These are phyloP conservation scores for Micractinium sp. DNA, from an alignment of 139 green algal species.

Conservation along the genomic window DNA sequence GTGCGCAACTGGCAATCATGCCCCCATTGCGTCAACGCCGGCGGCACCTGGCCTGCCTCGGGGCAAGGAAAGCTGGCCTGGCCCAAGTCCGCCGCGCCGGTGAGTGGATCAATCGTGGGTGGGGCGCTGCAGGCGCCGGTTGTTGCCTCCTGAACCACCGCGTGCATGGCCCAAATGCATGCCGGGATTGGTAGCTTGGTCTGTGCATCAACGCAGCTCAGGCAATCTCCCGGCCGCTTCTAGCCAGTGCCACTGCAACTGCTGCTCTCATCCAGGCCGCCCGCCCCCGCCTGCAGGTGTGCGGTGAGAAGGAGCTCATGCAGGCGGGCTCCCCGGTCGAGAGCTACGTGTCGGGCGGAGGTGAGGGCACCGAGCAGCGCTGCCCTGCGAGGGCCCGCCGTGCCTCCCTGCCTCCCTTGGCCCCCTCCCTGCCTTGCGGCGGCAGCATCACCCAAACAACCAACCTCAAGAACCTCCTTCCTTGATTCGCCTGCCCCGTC, in stretches of 20 bases:
- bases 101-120: background rate
- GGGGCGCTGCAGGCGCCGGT: no score
- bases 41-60: background rate
- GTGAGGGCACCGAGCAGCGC: background rate
- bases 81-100: background rate
- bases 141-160: no score
- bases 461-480: background rate
- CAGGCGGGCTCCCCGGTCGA: background rate
- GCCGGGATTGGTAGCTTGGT: background rate
- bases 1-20: slow-evolving; percentile 23
- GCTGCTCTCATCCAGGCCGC: background rate
- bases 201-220: no score
- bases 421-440: background rate
- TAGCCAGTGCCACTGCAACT: background rate
- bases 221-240: no score
- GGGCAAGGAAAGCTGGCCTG: background rate
- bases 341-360: background rate
- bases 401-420: background rate
- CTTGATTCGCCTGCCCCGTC: background rate
- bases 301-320: background rate
- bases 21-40: slow-evolving; percentile 13
- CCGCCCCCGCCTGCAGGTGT: background rate
- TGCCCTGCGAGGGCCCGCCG: no score
- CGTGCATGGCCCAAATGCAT: no score
- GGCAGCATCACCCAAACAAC: no score